A percentile compares a stretch with the other conserved stretches of the same genome.
These are phyloP conservation scores for Lunularia cruciata DNA, from an alignment of 225 moss, liverwort and hornwort species.

Conservation along the genomic window DNA sequence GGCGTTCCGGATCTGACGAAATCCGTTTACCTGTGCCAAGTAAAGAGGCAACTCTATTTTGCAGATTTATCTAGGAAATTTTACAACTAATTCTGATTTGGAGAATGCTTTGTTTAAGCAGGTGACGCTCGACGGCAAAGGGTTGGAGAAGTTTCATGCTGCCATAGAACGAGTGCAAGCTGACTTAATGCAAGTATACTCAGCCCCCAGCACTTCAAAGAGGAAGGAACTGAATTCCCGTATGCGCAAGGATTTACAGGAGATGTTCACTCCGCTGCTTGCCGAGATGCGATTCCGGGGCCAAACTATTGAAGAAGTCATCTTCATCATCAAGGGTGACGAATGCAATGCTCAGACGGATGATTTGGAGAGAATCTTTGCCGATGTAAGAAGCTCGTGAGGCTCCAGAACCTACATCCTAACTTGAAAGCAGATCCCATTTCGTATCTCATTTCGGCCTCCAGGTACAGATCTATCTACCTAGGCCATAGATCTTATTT, in stretches of 20 bases:
- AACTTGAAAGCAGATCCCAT: neutral
- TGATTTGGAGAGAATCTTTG: slow-evolving; percentile 21
- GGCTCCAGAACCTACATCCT: neutral
- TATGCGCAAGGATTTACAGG: slow-evolving; percentile 9
- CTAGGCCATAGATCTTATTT: neutral
- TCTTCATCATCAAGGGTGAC: slow-evolving; percentile 11
- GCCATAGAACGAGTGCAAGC: neutral
- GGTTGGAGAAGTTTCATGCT: slow-evolving; percentile 14
- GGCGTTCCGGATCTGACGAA: too few species aligned
- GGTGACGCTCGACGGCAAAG: slow-evolving; percentile 7
- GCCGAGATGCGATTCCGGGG: neutral
- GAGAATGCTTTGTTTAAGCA: slow-evolving; percentile 3
- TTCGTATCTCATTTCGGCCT: neutral
- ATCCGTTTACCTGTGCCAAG: too few species aligned
- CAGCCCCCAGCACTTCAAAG: neutral
- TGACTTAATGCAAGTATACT: neutral
- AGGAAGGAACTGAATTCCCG: slow-evolving; percentile 10
- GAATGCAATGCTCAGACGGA: slow-evolving; percentile 17
- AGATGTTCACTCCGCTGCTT: slow-evolving; percentile 10
- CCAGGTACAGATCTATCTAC: slow-evolving; percentile 4
- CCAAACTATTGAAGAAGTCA: slow-evolving; percentile 14
- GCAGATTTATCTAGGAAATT: too few species aligned
- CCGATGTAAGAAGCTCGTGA: slow-evolving; percentile 17
- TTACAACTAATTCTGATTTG: neutral
- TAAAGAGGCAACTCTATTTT: neutral